Base-by-base conservation (phyloP, 1,284 basidiomycete species). In the Vanrija sp. region DNA sequence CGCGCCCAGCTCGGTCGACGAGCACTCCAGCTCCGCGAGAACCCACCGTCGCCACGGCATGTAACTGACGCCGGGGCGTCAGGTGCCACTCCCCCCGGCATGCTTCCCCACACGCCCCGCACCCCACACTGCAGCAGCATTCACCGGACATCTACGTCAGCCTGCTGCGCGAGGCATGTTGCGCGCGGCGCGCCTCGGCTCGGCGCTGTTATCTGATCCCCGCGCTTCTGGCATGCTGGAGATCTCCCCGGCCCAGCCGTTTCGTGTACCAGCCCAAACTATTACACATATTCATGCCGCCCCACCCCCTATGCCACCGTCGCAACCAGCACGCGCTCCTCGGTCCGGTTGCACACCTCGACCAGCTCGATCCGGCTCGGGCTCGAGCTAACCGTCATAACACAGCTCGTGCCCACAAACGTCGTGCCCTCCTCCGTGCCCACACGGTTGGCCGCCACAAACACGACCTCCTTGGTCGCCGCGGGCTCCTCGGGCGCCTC, bases 341-440 rank as follows among this genome's bases (percentile, higher is more conserved):
- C 75, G 24, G 65, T 65, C 14, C 66, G 62, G 35, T 66, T 73
- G 49, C 73, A 72, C 35, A 66, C 67, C 53, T 76, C 76, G 16
- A 76, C 67, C 37, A 77, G 60, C 53, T 77, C 75, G 41, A 77
- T 73, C 38, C 66, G 55, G 8, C 66, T 66, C 12, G 75, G 72
- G 20, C 58, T 46, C 0, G 66, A 63, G 1, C 68, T 66, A 3
- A 79, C 56, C 7, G 66, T 65, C 64, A 79, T 71, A 9, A 75
- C 71, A 41, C 72, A 74, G 37, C 73, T 76, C 4, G 76, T 75
- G 4, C 78, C 78, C 2, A 76, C 69, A 47, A 79, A 80, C n/a
- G 51, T 69, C 0, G 69, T 71, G 0, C 76, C 76, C 43, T 70
- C 67, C 56, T 79, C 78, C 2, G 55, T 63, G 1, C 78, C 78